These are phyloP conservation scores for Stachybotrys elegans DNA, from an alignment of 2,329 filamentous ascomycete genomes.

Conservation along the genomic window DNA sequence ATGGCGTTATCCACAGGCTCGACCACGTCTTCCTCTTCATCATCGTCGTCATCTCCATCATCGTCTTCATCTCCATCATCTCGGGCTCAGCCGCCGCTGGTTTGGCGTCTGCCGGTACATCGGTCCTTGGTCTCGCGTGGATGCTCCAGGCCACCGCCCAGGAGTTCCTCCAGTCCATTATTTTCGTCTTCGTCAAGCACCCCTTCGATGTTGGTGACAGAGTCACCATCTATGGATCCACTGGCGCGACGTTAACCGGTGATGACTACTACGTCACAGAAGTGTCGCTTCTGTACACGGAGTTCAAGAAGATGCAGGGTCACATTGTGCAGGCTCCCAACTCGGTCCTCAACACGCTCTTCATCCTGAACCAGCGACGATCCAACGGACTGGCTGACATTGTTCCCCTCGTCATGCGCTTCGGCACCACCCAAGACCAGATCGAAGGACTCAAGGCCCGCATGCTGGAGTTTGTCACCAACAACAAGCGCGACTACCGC, in stretches of 20 bases:
- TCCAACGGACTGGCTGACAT: slow-evolving; percentile 86
- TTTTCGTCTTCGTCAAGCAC: slow-evolving; percentile 96
- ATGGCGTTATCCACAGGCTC: slow-evolving; percentile 87
- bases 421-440: slow-evolving; percentile 76
- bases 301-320: slow-evolving; percentile 98
- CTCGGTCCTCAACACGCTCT: slow-evolving; percentile 85
- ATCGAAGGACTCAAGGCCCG: slow-evolving; percentile 77
- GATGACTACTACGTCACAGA: slow-evolving; percentile 97
- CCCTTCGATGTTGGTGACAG: slow-evolving; percentile 95
- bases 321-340: slow-evolving; percentile 95
- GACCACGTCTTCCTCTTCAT: slow-evolving; percentile 87
- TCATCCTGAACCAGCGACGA: slow-evolving; percentile 91
- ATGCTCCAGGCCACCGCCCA: slow-evolving; percentile 88
- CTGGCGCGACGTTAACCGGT: slow-evolving; percentile 69
- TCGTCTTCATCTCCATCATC: slow-evolving; percentile 85
- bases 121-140: slow-evolving; percentile 87
- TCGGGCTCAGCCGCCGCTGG: slow-evolving; percentile 87
- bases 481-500: slow-evolving; percentile 87
- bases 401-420: slow-evolving; percentile 78
- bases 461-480: slow-evolving; percentile 76
- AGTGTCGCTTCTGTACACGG: slow-evolving; percentile 87
- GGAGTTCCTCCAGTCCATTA: slow-evolving; percentile 88
- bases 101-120: slow-evolving; percentile 82
- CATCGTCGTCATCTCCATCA: slow-evolving; percentile 71
- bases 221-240: slow-evolving; percentile 86